Conservation (phyloP, 306 rosid species). For the Urtica urens region DNA sequence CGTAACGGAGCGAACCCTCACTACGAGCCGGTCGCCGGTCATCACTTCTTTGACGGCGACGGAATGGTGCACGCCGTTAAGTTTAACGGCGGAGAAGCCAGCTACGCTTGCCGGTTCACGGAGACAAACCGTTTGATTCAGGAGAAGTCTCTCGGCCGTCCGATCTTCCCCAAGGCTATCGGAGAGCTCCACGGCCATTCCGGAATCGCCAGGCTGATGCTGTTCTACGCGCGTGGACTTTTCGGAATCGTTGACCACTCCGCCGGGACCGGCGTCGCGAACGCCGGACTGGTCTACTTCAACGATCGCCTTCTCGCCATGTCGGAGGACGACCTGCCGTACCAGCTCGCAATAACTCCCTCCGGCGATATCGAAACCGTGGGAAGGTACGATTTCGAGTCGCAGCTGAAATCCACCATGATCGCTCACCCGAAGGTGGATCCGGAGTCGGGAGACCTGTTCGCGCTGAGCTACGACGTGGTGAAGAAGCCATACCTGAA, state of each 20-base stretch:
- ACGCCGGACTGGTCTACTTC: slow-evolving; percentile 88
- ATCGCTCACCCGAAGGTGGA: slow-evolving; percentile 89
- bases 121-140: slow-evolving; percentile 63
- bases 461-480: slow-evolving; percentile 57
- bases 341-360: slow-evolving; percentile 45
- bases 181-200: slow-evolving; percentile 98
- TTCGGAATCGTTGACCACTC: slow-evolving; percentile 54
- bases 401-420: slow-evolving; percentile 59
- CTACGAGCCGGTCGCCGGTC: slow-evolving; percentile 73
- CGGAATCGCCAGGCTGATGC: slow-evolving; percentile 68
- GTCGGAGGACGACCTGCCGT: slow-evolving; percentile 77
- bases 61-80: slow-evolving; percentile 89
- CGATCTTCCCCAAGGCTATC: slow-evolving; percentile 83
- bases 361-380: slow-evolving; percentile 65
- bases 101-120: slow-evolving; percentile 81
- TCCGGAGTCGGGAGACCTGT: slow-evolving; percentile 53
- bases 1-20: slow-evolving; percentile 93
- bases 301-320: slow-evolving; percentile 62
- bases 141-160: slow-evolving; percentile 52
- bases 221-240: slow-evolving; percentile 60
- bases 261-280: slow-evolving; percentile 82
- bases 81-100: slow-evolving; percentile 35
- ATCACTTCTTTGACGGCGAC: slow-evolving; percentile 95
- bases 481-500: slow-evolving; percentile 68
- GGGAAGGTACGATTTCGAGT: slow-evolving; percentile 54